Evolutionary conservation across 176 grass and related monocot species (phyloP), one percentile per base, ranked within the genome.

Genomic region (Oryza glaberrima): DNA sequence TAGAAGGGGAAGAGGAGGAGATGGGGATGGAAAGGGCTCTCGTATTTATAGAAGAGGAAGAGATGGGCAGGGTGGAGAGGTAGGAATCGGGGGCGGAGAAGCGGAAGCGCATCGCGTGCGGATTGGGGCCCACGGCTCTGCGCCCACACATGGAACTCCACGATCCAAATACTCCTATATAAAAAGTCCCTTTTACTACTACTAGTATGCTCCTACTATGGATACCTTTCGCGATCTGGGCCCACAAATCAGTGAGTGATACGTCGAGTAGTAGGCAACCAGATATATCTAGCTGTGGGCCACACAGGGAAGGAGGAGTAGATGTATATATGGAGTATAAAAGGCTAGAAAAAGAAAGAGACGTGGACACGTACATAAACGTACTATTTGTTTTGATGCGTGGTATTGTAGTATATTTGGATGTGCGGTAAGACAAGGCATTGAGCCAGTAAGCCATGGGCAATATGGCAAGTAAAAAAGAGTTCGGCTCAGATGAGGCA

Each of bases 41-140:
- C 4, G 8, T 69, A 87, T 82, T 82, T 87, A 87, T 82, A 87
- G 1, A 32, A 32, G 30, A 32, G 30, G 30, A 32, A 32, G 30
- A 6, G 23, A 26, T 6, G 25, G 48, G 30, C 30, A 2, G 30
- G 49, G 49, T 52, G 15, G 41, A 4, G 38, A 8, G 44, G 12
- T 7, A 0, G 15, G 13, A 1, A 12, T 41, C 28, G 1, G 25
- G 4, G 56, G 41, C 68, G 54, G 56, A 28, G 68, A 65, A 79
- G 0, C 14, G 14, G 28, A 72, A 49, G 74, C 14, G 13, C 26
- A 48, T 17, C 32, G 22, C n/a, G 46, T 15, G 65, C 7, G 66
- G 0, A 0, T n/a, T 23, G 84, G 77, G 44, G 35, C 1, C 77
- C 84, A 73, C 43, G 0, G 0, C n/a, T 0, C 11, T 14, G 69